A percentile compares a stretch with the other conserved stretches of the same genome.
phyloP scores from a whole-genome alignment of 768 basidiomycete genomes.

The Pholiota conissans region DNA sequence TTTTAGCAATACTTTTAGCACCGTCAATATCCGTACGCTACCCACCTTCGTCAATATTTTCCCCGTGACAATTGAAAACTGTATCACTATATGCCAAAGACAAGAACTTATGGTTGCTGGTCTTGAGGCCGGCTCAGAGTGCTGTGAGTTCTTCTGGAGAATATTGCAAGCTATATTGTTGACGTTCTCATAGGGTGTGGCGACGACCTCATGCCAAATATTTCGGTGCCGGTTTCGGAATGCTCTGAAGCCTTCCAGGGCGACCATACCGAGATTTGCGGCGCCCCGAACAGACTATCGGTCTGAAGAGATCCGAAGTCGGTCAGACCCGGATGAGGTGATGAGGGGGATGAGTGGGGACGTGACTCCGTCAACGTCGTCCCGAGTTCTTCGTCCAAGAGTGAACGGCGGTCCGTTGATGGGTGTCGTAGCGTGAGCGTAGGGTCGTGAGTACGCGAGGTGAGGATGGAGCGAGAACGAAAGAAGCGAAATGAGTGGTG shows the following conservation, averaged over 20 bases:
- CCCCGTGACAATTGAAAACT: conserved; percentile 11
- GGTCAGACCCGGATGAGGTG: too few relatives aligned
- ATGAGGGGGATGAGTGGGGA: too few relatives aligned
- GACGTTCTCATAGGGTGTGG: conserved; percentile 21
- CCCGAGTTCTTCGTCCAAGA: too few relatives aligned
- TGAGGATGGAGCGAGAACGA: too few relatives aligned
- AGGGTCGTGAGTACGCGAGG: too few relatives aligned
- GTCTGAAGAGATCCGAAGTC: too few relatives aligned
- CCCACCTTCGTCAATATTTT: conserved; percentile 8
- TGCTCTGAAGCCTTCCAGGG: conserved; percentile 16
- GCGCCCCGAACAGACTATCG: conserved; percentile 14
- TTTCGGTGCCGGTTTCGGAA: conserved; percentile 6
- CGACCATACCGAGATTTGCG: conserved; percentile 19
- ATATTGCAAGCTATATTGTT: too few relatives aligned
- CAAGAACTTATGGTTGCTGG: conserved; percentile 16
- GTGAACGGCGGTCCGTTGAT: too few relatives aligned
- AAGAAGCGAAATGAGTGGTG: too few relatives aligned
- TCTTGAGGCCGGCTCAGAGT: conserved; percentile 18
- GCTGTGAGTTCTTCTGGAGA: too few relatives aligned
- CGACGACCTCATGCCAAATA: conserved; percentile 6
- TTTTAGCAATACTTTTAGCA: conserved; percentile 11
- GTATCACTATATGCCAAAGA: conserved; percentile 12
- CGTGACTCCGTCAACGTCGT: too few relatives aligned
- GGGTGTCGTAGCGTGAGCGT: too few relatives aligned
- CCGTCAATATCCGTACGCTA: conserved; percentile 9